These are phyloP conservation scores for Ustilago sp. DNA, from an alignment of 1,284 basidiomycete species.

Conservation along the genomic window DNA sequence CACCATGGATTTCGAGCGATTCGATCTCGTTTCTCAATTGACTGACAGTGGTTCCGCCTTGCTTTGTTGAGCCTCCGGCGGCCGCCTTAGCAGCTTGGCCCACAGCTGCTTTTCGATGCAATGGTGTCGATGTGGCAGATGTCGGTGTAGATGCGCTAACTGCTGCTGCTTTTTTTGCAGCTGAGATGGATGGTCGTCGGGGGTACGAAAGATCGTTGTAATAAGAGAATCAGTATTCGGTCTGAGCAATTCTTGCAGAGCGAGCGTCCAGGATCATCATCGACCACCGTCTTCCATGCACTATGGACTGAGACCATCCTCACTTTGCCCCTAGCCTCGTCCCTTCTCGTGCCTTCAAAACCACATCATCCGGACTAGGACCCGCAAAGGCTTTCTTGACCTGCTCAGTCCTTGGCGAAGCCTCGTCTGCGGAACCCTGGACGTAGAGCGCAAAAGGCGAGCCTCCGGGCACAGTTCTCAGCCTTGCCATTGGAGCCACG, in stretches of 20 bases:
- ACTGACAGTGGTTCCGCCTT: conserved; percentile 69
- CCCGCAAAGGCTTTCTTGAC: conserved; percentile 75
- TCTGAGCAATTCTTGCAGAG: not conserved
- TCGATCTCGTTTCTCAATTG: conserved; percentile 61
- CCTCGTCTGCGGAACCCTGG: conserved; percentile 14
- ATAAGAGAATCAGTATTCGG: conserved; percentile 9
- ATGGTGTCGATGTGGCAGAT: conserved; percentile 51
- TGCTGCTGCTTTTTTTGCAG: conserved; percentile 49
- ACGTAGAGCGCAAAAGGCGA: conserved; percentile 50
- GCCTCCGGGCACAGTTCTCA: conserved; percentile 36
- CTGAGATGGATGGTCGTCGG: conserved; percentile 1
- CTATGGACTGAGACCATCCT: not conserved
- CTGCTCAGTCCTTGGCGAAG: conserved; percentile 28
- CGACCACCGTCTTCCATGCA: not conserved
- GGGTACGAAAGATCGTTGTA: not conserved
- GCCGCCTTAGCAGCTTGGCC: conserved; percentile 54
- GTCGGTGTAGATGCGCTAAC: conserved; percentile 33
- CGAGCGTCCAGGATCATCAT: not conserved
- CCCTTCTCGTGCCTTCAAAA: conserved; percentile 81
- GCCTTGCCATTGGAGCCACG: conserved; percentile 18
- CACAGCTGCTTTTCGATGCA: conserved; percentile 43
- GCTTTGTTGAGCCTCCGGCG: conserved; percentile 46
- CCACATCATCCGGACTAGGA: conserved; percentile 88
- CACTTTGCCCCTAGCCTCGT: conserved; percentile 71
- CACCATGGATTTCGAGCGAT: conserved; percentile 46